Percentiles rank a stretch among this genome's conserved stretches.
These are phyloP conservation scores for Cochlearia excelsa DNA, from an alignment of 345 rosid genomes.

Conservation along the genomic window DNA sequence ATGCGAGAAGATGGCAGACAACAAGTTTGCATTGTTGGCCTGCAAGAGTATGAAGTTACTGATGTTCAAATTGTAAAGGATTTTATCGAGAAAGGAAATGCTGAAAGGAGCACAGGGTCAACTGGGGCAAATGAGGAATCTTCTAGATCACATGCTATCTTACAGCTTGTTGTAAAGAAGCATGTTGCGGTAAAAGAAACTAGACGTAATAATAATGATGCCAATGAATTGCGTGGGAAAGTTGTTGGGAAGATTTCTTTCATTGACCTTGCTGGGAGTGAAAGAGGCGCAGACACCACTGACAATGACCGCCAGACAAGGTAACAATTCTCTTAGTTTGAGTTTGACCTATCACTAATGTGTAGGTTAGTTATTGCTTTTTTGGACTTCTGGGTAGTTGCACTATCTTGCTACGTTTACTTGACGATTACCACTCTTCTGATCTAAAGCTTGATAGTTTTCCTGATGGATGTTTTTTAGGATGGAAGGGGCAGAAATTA, in stretches of 20 bases:
- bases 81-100: conserved; percentile 87
- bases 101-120: conserved; percentile 94
- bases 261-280: conserved; percentile 99
- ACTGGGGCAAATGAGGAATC: conserved; percentile 99
- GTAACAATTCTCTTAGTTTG: conserved; percentile 35
- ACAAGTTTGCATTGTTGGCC: conserved; percentile 96
- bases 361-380: not conserved
- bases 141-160: conserved; percentile 97
- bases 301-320: conserved; percentile 97
- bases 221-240: conserved; percentile 70
- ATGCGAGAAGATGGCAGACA: conserved; percentile 99
- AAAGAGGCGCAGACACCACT: conserved; percentile 98
- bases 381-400: conserved; percentile 18
- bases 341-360: conserved; percentile 5
- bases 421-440: conserved; percentile 20
- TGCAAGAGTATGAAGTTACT: conserved; percentile 96
- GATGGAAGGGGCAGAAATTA: conserved; percentile 96
- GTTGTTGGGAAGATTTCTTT: conserved; percentile 95
- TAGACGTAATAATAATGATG: conserved; percentile 73
- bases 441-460: conserved; percentile 5
- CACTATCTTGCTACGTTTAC: conserved; percentile 12
- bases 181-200: conserved; percentile 78
- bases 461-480: conserved; percentile 41
- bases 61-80: conserved; percentile 94
- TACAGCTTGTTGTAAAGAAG: conserved; percentile 87